phyloP scores from a whole-genome alignment of 139 green algal species.

The Zygnema circumcarinatum region DNA sequence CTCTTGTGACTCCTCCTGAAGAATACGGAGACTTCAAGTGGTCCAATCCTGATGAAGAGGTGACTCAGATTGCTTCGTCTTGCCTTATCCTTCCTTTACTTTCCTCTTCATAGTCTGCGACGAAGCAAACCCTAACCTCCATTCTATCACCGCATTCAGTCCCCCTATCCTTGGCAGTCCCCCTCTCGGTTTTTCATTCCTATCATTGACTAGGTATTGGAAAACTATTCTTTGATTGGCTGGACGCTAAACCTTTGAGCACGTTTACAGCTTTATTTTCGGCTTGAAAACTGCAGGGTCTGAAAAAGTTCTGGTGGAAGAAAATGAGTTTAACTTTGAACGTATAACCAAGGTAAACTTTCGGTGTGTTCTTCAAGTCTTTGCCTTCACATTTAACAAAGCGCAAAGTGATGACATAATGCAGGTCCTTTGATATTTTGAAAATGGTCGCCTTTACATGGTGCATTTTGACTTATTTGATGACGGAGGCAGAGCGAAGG shows the following conservation, averaged over 20 bases:
- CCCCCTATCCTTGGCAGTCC: slow-evolving; percentile 2
- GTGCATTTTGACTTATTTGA: background rate
- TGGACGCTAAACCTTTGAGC: no score
- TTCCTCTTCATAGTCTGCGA: background rate
- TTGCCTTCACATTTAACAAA: background rate
- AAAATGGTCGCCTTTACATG: background rate
- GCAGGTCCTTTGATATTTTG: background rate
- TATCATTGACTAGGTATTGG: no score
- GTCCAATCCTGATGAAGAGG: slow-evolving; percentile 85
- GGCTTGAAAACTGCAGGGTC: slow-evolving; percentile 58
- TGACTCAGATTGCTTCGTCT: slow-evolving; percentile 4
- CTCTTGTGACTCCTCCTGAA: slow-evolving; percentile 64
- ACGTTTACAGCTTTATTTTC: no score
- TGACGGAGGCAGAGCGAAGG: no score
- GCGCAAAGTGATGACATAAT: background rate
- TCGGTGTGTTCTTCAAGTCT: background rate
- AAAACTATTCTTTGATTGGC: no score
- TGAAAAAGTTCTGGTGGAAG: slow-evolving; percentile 91
- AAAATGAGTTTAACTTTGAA: slow-evolving; percentile 95
- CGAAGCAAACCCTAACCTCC: no score
- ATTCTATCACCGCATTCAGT: background rate
- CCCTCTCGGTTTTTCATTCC: slow-evolving; percentile 14
- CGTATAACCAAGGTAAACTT: slow-evolving; percentile 67
- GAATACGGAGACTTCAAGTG: slow-evolving; percentile 75
- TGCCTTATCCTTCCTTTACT: slow-evolving; percentile 1